Evolutionary conservation across 805 yeast species (phyloP).

Genomic region (Teunomyces funiuensis): DNA sequence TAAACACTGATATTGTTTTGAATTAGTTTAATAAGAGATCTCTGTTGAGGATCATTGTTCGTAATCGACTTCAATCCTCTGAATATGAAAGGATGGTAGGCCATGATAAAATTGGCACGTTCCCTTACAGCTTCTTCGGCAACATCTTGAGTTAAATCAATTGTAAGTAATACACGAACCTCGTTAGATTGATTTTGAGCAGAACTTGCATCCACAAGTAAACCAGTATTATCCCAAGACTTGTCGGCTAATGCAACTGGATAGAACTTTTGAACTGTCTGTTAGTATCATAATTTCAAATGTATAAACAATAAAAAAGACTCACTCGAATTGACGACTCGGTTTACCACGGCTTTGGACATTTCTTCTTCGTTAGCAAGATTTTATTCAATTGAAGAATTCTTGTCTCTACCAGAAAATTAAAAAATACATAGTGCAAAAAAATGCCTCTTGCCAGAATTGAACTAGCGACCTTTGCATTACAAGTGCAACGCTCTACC

Average conservation of each 20-base stretch:
- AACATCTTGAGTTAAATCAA: constrained; percentile 82
- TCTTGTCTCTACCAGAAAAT: not conserved
- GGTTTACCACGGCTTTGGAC: constrained; percentile 47
- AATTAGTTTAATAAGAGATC: constrained; percentile 67
- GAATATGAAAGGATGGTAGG: constrained; percentile 93
- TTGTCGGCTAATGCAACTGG: constrained; percentile 81
- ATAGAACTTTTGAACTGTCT: constrained; percentile 65
- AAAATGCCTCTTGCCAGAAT: constrained; percentile 36
- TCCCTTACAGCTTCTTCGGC: constrained; percentile 76
- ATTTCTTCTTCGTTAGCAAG: constrained; percentile 11
- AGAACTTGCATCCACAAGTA: constrained; percentile 68
- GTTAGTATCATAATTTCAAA: constrained; percentile 9
- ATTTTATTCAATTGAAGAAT: not conserved
- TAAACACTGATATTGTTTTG: constrained; percentile 84
- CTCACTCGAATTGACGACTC: constrained; percentile 41
- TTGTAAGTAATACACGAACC: constrained; percentile 58
- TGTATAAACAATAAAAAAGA: constrained; percentile 24
- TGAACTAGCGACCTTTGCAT: constrained; percentile 58
- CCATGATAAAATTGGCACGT: constrained; percentile 61
- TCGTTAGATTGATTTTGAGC: constrained; percentile 16
- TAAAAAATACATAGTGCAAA: not conserved
- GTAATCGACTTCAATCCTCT: constrained; percentile 77
- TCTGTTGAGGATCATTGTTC: constrained; percentile 72
- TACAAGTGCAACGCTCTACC: constrained; percentile 99
- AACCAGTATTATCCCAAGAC: constrained; percentile 95